These are phyloP conservation scores for Pyrenophora seminiperda DNA, from an alignment of 2,329 filamentous ascomycete species.

Conservation along the genomic window DNA sequence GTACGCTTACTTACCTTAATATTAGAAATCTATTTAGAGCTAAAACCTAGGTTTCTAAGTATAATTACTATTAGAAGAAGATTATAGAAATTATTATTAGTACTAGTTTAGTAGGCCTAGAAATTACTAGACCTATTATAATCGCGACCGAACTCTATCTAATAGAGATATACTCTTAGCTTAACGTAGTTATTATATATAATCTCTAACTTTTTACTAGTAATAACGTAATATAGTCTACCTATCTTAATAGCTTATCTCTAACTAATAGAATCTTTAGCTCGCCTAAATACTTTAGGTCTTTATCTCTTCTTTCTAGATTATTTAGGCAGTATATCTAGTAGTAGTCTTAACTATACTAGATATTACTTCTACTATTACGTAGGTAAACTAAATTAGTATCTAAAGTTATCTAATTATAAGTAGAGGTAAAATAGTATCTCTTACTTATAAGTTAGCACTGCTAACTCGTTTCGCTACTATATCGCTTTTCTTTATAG, in stretches of 20 bases:
- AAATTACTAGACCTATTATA: conserved; percentile 1
- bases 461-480: conserved; percentile 3
- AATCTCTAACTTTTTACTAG: conserved; percentile 12
- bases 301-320: conserved; percentile 6
- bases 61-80: conserved; percentile 2
- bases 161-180: conserved; percentile 7
- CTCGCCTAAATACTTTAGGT: conserved; percentile 3
- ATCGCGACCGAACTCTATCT: conserved; percentile 7
- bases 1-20: conserved; percentile 8
- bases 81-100: neutral
- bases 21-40: conserved; percentile 1
- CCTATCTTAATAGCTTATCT: neutral
- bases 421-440: conserved; percentile 1
- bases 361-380: conserved; percentile 3
- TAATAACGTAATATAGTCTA: conserved; percentile 4
- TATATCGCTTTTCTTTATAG: conserved; percentile 1
- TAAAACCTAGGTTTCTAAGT: neutral
- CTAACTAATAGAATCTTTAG: conserved; percentile 5
- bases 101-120: neutral
- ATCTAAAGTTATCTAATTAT: neutral
- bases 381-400: neutral
- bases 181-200: conserved; percentile 10
- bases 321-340: conserved; percentile 5
- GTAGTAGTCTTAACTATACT: conserved; percentile 6
- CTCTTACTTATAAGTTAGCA: conserved; percentile 3